Evolutionary conservation across 768 basidiomycete species (phyloP), one percentile per base, ranked within the genome.

Genomic region (Leccinum subgranulosum): DNA sequence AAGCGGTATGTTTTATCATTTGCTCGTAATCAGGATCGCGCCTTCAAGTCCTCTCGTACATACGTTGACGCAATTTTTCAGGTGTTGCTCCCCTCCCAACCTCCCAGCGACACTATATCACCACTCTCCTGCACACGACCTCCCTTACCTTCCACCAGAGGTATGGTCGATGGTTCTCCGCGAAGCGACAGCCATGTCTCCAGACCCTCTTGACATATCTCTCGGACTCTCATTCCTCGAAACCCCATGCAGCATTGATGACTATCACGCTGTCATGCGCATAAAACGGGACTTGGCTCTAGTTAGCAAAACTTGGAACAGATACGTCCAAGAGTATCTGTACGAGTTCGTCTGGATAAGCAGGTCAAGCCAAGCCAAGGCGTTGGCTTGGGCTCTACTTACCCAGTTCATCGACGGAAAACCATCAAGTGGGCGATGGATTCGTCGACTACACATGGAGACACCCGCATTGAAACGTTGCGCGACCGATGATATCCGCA

Each of bases 281-380:
- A 71, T 73, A 59, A 88, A 87, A 65, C 72, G 74, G 23, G 70
- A 71, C 52, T 67, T 88, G 25, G 74, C 82, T 7, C 74, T 80
- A 47, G 86, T 90, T 6, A 83, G 72, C 66, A 76, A 78, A 45
- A 70, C 75, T 9, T 90, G 85, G 82, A 75, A 83, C 64, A 74
- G 66, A 34, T 75, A 81, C 52, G 73, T 78, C 4, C 82, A 83
- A 63, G 79, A 80, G 54, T 78, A 82, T 45, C 69, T 89, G 17
- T 89, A 80, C 71, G 85, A 88, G 65, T 84, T 81, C 67, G 79
- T 89, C 36, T 89, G 88, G 88, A 83, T 90, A 63, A 76, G 76
- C 52, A 74, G 79, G 36, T 80, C 81, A 21, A 68, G 73, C 39
- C 79, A 84, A 59, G 81, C 84, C 0, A 77, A 80, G 59, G 66